Base-by-base conservation (phyloP, 2,329 filamentous ascomycete genomes). In the Erysiphe pulchra region DNA sequence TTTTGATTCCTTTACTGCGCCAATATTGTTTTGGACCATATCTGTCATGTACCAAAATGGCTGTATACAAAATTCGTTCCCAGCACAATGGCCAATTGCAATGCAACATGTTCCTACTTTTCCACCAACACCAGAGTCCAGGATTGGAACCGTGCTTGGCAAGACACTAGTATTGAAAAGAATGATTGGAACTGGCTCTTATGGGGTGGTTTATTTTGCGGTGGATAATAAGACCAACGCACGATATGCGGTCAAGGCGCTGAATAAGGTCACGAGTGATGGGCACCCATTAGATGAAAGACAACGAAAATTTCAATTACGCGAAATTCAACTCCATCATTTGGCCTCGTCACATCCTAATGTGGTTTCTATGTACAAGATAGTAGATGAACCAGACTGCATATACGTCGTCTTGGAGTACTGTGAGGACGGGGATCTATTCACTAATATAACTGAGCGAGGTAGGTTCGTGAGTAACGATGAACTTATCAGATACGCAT, bases 381-480 rank as follows among this genome's bases (percentile, higher is more conserved):
- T 95, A 58, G 75, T 95, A 66, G 84, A 93, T 62, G 79, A 81
- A 56, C 69, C 73, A 49, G 85, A 94, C 61, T 94, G 85, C 70
- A 92, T 86, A 51, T 95, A 84, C 63, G 87, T 95, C 55, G 80
- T 98, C 52, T 72, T 98, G 60, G 90, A 98, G 62, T 95, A 86
- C 62, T 95, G 87, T 65, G 84, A 85, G 7, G 90, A 95, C 62
- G 90, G 90, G 58, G 90, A 98, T 61, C 65, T 98, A 52, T 98
- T 98, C 65, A 80, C 81, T 61, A 94, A 92, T 65, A 98, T 98
- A 64, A 95, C 90, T 50, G 87, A 95, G 63, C 75, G 81, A 57
- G 82, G 85, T 59, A 82, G 83, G 61, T 98, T 92, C 61, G 77
- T 93, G 56, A 82, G 83, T 63, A 86, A 93, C 66, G 87, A 95